These are phyloP conservation scores for Saussurea involucrata DNA, from an alignment of 129 eudicot species.

Conservation along the genomic window DNA sequence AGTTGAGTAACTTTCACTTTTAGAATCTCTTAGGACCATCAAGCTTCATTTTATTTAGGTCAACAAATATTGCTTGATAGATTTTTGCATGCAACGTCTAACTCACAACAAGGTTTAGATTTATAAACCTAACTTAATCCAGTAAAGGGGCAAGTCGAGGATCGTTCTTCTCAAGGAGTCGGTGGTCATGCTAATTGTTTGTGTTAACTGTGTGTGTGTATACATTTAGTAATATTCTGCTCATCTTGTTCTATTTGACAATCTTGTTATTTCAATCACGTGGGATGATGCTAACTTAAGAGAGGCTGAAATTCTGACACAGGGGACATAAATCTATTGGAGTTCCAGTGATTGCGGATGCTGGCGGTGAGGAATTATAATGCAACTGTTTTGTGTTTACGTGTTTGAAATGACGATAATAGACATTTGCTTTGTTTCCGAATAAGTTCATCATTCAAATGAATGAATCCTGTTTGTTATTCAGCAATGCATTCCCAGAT, in stretches of 20 bases:
- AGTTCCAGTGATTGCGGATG: background rate
- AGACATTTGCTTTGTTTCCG: background rate
- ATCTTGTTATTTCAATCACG: background rate
- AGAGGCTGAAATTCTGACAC: background rate
- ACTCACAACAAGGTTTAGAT: too few relatives aligned
- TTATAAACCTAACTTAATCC: too few relatives aligned
- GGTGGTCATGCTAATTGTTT: too few relatives aligned
- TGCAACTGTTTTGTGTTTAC: background rate
- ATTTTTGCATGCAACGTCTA: too few relatives aligned
- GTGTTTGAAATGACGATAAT: background rate
- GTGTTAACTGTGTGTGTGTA: background rate
- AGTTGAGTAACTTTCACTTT: too few relatives aligned
- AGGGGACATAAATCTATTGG: background rate
- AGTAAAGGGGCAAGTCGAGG: too few relatives aligned
- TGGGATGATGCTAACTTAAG: background rate
- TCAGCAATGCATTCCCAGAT: background rate
- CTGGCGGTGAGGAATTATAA: background rate
- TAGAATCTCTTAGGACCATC: too few relatives aligned
- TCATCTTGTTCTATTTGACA: background rate
- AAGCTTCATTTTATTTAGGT: too few relatives aligned
- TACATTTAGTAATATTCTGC: background rate
- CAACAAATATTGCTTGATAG: too few relatives aligned
- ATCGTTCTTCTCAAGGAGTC: too few relatives aligned
- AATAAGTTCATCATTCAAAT: background rate
- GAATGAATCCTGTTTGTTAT: background rate